phyloP scores from a whole-genome alignment of 176 grass and related monocot species.

The maize (Zea mays) region Zm-B73-REFERENCE-NAM-5.0 NC_050097.1:215008501-215009000 shows the following conservation, averaged over 20 bases:
- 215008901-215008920: too few relatives aligned
- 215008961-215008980: too few relatives aligned
- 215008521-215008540: slow-evolving; percentile 38
- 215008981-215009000: too few relatives aligned
- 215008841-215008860: too few relatives aligned
- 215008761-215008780: not conserved
- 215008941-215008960: too few relatives aligned
- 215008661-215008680: not conserved
- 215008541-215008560: slow-evolving; percentile 49
- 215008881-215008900: too few relatives aligned
- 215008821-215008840: too few relatives aligned
- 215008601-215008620: slow-evolving; percentile 22
- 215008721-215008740: not conserved
- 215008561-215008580: slow-evolving; percentile 79
- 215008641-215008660: not conserved
- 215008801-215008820: too few relatives aligned
- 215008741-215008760: not conserved
- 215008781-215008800: too few relatives aligned
- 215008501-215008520: slow-evolving; percentile 56
- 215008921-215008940: too few relatives aligned
- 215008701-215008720: not conserved
- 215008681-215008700: not conserved
- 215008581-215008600: slow-evolving; percentile 22
- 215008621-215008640: not conserved
- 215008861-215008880: too few relatives aligned